Conservation (phyloP, 2,329 filamentous ascomycete genomes). For the Fusarium papillatum region DNA sequence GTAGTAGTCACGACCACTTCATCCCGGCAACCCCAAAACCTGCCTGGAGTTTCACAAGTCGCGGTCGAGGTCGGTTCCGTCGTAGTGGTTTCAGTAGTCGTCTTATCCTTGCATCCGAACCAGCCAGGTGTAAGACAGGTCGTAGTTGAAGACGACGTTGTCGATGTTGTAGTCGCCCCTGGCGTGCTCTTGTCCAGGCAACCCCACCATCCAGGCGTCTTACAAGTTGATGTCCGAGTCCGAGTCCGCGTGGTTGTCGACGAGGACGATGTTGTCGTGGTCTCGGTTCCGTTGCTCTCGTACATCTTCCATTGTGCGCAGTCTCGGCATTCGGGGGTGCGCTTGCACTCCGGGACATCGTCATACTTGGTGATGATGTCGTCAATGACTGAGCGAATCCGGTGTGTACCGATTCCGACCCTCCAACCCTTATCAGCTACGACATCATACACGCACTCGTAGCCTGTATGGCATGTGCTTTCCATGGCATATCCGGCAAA, state of each 20-base stretch:
- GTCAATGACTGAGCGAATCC: slow-evolving; percentile 88
- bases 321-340: slow-evolving; percentile 86
- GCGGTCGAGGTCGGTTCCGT: slow-evolving; percentile 48
- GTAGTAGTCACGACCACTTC: slow-evolving; percentile 47
- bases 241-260: slow-evolving; percentile 73
- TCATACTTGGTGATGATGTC: slow-evolving; percentile 91
- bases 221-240: slow-evolving; percentile 88
- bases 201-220: slow-evolving; percentile 95
- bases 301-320: slow-evolving; percentile 96
- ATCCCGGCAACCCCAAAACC: slow-evolving; percentile 70
- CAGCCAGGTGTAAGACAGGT: slow-evolving; percentile 75
- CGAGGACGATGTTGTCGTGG: slow-evolving; percentile 73
- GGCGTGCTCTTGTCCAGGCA: slow-evolving; percentile 77
- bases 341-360: slow-evolving; percentile 80
- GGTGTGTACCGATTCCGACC: slow-evolving; percentile 91
- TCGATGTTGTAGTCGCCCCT: slow-evolving; percentile 53
- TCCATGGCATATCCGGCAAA: slow-evolving; percentile 95
- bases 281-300: slow-evolving; percentile 89
- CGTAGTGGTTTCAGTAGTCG: slow-evolving; percentile 48
- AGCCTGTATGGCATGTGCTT: slow-evolving; percentile 90
- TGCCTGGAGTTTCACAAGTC: slow-evolving; percentile 65
- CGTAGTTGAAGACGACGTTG: slow-evolving; percentile 63
- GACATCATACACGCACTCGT: slow-evolving; percentile 92
- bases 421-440: slow-evolving; percentile 94
- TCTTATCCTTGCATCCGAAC: slow-evolving; percentile 73